These are phyloP conservation scores for Nannochloris sp. DNA, from an alignment of 139 green algal genomes.

Conservation along the genomic window DNA sequence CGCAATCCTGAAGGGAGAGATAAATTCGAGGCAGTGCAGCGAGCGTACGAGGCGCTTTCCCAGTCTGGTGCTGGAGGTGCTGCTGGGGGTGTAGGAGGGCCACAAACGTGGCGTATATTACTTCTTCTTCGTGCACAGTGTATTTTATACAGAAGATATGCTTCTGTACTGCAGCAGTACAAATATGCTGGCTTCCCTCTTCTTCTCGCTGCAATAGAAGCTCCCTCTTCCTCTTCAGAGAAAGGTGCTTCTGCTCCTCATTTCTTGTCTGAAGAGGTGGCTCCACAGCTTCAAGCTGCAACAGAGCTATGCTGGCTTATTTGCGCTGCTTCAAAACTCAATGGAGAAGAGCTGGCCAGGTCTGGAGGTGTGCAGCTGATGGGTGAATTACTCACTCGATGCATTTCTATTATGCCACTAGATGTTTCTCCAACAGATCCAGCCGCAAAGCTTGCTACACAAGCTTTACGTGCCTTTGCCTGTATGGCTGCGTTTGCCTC, in stretches of 20 bases:
- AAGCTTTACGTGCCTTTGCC: slow-evolving; percentile 55
- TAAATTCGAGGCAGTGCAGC: slow-evolving; percentile 73
- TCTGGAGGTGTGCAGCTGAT: slow-evolving; percentile 64
- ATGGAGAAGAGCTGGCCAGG: slow-evolving; percentile 82
- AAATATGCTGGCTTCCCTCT: slow-evolving; percentile 91
- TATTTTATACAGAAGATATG: slow-evolving; percentile 76
- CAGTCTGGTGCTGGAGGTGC: slow-evolving; percentile 57
- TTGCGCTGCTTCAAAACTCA: slow-evolving; percentile 62
- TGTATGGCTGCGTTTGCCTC: slow-evolving; percentile 51
- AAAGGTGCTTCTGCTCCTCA: slow-evolving; percentile 1
- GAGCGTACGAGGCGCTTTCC: slow-evolving; percentile 84
- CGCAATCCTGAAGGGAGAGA: slow-evolving; percentile 85
- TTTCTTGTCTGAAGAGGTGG: slow-evolving; percentile 42
- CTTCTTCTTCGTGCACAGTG: slow-evolving; percentile 76
- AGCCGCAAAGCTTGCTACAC: slow-evolving; percentile 45
- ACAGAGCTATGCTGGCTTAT: slow-evolving; percentile 89
- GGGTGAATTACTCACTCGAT: slow-evolving; percentile 61
- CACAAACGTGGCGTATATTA: slow-evolving; percentile 73
- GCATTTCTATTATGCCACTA: slow-evolving; percentile 47
- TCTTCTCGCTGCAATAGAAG: slow-evolving; percentile 59
- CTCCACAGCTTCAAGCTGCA: slow-evolving; percentile 46
- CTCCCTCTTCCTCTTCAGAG: background rate
- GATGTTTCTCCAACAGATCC: slow-evolving; percentile 33
- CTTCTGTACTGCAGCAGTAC: slow-evolving; percentile 70
- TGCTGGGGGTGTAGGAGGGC: slow-evolving; percentile 38